phyloP scores from a whole-genome alignment of 2,329 filamentous ascomycete genomes.

The Lecanicillium sp. region DNA sequence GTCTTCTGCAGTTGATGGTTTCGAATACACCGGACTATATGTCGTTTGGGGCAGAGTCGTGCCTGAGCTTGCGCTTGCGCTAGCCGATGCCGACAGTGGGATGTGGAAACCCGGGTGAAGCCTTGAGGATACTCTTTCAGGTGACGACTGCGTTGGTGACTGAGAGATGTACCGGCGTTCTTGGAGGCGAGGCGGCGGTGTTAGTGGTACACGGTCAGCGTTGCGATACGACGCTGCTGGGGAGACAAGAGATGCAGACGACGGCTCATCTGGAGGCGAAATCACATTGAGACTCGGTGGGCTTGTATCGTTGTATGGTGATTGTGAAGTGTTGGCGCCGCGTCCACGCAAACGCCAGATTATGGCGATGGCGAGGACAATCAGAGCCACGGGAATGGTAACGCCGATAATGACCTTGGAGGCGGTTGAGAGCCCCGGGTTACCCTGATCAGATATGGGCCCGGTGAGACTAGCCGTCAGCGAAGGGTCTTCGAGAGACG shows the following conservation, averaged over 20 bases:
- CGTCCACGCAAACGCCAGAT: constrained; percentile 7
- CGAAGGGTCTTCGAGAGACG: constrained; percentile 5
- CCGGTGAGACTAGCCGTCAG: constrained; percentile 2
- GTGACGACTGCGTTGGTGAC: background rate
- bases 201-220: constrained; percentile 21
- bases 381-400: constrained; percentile 1
- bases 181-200: constrained; percentile 39
- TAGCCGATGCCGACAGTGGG: background rate
- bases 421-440: constrained; percentile 2
- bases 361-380: constrained; percentile 5
- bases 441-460: background rate
- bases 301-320: background rate
- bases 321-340: background rate
- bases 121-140: background rate
- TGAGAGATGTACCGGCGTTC: constrained; percentile 37
- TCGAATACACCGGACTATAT: too few relatives aligned
- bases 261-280: constrained; percentile 18
- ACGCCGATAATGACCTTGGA: constrained; percentile 3
- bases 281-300: constrained; percentile 5
- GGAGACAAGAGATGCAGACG: constrained; percentile 34
- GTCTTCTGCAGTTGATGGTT: too few relatives aligned
- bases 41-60: too few relatives aligned
- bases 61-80: background rate
- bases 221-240: constrained; percentile 21
- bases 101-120: constrained; percentile 4